Evolutionary conservation across 805 yeast genomes (phyloP).

Genomic region (Nakazawaea holstii): DNA sequence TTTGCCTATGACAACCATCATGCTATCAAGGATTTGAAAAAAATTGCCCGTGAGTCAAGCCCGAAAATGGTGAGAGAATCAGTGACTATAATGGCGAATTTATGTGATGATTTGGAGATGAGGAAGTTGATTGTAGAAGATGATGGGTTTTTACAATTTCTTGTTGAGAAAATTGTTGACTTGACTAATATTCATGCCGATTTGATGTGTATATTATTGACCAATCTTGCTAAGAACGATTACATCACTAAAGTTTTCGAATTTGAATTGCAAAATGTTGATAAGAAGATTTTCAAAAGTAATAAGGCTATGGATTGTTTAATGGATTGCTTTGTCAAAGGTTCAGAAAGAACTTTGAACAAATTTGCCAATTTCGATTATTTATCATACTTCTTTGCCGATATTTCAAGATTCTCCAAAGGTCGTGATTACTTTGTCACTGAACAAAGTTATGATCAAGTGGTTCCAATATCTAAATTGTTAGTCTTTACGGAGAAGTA

Average conservation of each 20-base stretch:
- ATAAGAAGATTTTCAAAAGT: conserved; percentile 51
- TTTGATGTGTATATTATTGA: conserved; percentile 73
- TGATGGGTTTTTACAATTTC: conserved; percentile 41
- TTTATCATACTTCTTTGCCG: conserved; percentile 84
- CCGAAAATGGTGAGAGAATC: conserved; percentile 58
- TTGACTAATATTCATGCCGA: conserved; percentile 67
- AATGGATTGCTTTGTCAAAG: conserved; percentile 86
- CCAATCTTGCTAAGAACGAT: conserved; percentile 81
- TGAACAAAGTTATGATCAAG: conserved; percentile 65
- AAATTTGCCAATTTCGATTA: conserved; percentile 74
- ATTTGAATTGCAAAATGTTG: conserved; percentile 27
- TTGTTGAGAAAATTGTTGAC: conserved; percentile 46
- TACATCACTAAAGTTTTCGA: conserved; percentile 48
- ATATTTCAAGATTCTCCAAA: conserved; percentile 66
- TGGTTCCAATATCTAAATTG: conserved; percentile 76
- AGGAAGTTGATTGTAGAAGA: conserved; percentile 66
- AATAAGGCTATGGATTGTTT: conserved; percentile 65
- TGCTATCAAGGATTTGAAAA: conserved; percentile 69
- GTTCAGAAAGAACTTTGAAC: conserved; percentile 67
- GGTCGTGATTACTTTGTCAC: conserved; percentile 79
- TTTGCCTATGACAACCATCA: conserved; percentile 67
- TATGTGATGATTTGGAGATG: conserved; percentile 66
- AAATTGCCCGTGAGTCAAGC: conserved; percentile 47
- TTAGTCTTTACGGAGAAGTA: conserved; percentile 79
- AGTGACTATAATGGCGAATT: conserved; percentile 73